A percentile compares a stretch with the other conserved stretches of the same genome.
Evolutionary conservation across 2,329 filamentous ascomycete species (phyloP).

Genomic region (Aspergillus ruber): DNA sequence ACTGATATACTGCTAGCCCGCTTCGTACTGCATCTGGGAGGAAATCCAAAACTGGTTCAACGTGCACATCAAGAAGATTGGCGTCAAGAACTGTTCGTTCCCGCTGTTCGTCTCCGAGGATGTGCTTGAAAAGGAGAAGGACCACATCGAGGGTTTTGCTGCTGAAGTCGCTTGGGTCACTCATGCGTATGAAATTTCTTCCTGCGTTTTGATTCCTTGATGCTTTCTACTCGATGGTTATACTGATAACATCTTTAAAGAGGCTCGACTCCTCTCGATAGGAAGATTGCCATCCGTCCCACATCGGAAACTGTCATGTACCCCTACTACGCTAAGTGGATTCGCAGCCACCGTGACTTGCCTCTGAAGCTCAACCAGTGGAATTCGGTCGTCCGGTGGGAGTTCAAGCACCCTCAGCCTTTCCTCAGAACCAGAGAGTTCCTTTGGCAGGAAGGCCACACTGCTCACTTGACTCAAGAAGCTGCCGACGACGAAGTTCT

Average conservation of each 20-base stretch:
- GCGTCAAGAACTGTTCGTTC: conserved; percentile 93
- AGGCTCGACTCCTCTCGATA: conserved; percentile 88
- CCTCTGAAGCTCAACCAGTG: conserved; percentile 94
- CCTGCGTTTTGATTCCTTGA: background rate
- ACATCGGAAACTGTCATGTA: conserved; percentile 82
- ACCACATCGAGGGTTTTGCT: conserved; percentile 97
- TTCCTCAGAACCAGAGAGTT: conserved; percentile 94
- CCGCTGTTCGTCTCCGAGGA: conserved; percentile 92
- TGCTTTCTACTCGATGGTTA: background rate
- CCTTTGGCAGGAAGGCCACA: conserved; percentile 96
- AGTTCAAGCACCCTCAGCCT: conserved; percentile 82
- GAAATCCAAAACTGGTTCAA: conserved; percentile 55
- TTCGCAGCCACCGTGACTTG: conserved; percentile 89
- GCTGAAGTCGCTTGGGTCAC: conserved; percentile 55
- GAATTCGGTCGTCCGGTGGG: conserved; percentile 94
- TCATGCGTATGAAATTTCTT: conserved; percentile 34
- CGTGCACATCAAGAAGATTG: conserved; percentile 74
- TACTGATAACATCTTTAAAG: conserved; percentile 39
- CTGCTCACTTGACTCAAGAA: conserved; percentile 79
- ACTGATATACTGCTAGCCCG: conserved; percentile 40
- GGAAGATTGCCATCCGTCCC: conserved; percentile 62
- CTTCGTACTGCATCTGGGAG: conserved; percentile 63
- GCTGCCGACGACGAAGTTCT: conserved; percentile 78
- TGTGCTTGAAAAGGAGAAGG: conserved; percentile 80
- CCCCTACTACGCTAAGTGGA: conserved; percentile 94